Evolutionary conservation across 169 alveolate species (phyloP), one percentile per base, ranked within the genome.

Genomic region (Cardiosporidium cionae): DNA sequence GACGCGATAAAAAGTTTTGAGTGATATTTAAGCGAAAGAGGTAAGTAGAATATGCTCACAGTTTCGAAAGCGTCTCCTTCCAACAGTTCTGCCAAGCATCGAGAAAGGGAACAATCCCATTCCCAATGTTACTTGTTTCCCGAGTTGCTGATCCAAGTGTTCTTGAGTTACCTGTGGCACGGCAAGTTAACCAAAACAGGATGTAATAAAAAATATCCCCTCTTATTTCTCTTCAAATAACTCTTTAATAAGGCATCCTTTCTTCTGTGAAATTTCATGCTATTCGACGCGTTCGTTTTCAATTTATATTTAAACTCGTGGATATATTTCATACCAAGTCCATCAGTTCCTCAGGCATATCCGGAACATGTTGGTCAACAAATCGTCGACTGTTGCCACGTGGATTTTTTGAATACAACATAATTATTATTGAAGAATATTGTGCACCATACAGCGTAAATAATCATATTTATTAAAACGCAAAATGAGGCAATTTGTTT

Each of bases 21-120:
- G 58, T 44, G 16, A 16, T 16, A 16, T 44, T 44, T 16, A 44
- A 44, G 16, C n/a, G 58, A 16, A 44, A 44, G 58, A 44, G n/a
- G n/a, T 44, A 44, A 16, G 16, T n/a, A 44, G 27, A 44, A 44
- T 44, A n/a, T 16, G 58, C 58, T 44, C n/a, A 44, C 58, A 44
- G n/a, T 44, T 44, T 44, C 87, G 79, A 54, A 81, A 84, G 34
- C 81, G 81, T 62, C 76, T 71, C 36, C 89, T 32, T 32, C 89
- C 89, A 22, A 81, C 89, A 25, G 89, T 84, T 64, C 87, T 37
- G 0, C 89, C 89, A 22, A 84, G 79, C 62, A 81, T 64, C 3
- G 89, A 84, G 28, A 84, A 78, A 4, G 86, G 87, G 62, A 84
- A 84, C 54, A 84, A 71, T 23, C 89, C 89, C 89, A 84, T 84